Evolutionary conservation across 441 rosid genomes (phyloP).

Genomic region (Syzygium syzygioides): DNA sequence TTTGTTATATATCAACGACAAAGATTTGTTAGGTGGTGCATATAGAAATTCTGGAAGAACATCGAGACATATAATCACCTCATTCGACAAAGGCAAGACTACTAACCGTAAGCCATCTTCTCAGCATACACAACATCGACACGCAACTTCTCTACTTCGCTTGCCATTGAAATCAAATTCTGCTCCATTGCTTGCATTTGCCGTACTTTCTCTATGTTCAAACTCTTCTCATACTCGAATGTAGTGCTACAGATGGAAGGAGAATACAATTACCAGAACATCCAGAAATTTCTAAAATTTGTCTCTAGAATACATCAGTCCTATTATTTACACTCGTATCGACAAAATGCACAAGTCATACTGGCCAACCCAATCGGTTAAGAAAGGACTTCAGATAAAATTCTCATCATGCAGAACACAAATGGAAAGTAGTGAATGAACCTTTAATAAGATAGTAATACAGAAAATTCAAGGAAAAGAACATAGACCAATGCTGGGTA

Average conservation of each 20-base stretch:
- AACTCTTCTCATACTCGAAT: slow-evolving; percentile 60
- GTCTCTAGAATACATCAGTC: background rate
- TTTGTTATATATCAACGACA: background rate
- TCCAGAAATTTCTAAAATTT: background rate
- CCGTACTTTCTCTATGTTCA: slow-evolving; percentile 52
- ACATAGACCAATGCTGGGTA: background rate
- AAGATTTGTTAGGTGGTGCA: background rate
- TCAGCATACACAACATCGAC: slow-evolving; percentile 40
- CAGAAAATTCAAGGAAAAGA: background rate
- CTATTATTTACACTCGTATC: background rate
- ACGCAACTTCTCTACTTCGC: slow-evolving; percentile 54
- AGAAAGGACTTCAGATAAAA: background rate
- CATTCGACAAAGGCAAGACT: background rate
- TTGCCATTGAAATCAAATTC: slow-evolving; percentile 50
- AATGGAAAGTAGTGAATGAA: background rate
- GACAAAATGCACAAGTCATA: background rate
- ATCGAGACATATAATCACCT: background rate
- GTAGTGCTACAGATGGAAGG: slow-evolving; percentile 29
- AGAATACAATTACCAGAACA: background rate
- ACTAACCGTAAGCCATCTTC: slow-evolving; percentile 33
- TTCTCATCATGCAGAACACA: background rate
- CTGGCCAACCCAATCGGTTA: background rate
- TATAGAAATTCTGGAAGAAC: background rate
- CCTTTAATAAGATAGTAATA: background rate
- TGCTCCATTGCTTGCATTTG: slow-evolving; percentile 61